Evolutionary conservation across 2,329 filamentous ascomycete genomes (phyloP), one percentile per base, ranked within the genome.

Genomic region (Phoma sp.): DNA sequence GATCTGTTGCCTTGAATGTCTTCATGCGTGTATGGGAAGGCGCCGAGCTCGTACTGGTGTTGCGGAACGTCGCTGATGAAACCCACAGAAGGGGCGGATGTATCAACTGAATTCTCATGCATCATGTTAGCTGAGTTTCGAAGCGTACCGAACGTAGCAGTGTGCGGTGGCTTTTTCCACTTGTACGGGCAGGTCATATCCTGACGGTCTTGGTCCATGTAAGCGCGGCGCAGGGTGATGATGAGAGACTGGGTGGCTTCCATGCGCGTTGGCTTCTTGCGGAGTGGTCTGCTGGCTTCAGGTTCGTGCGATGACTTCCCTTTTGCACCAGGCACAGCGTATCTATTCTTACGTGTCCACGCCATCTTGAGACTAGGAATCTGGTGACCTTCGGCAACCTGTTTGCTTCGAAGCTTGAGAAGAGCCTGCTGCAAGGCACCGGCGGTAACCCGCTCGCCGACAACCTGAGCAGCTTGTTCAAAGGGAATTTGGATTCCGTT

Each of bases 391-490:
- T 63, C 63, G 12, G 51, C 59, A 32, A 62, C 50, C 21, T 64
- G 57, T 42, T 66, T 67, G 18, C 36, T 21, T 10, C 65, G 62
- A 9, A 71, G 49, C 59, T 74, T 74, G 37, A 73, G 59, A 26
- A 73, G 50, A 21, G 71, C 70, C 51, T 74, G 72, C 42, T 74
- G 69, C 17, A 74, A 45, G 12, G 69, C 70, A 25, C 65, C 55
- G 2, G 61, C 64, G 14, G 70, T 68, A 34, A 65, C 68, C 14
- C 38, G 57, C 17, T 56, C 40, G 14, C 60, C 54, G 5, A 74
- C 61, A 7, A 68, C 11, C 26, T 65, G 58, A 9, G 71, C 68
- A 25, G 66, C 69, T 47, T 66, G 60, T 4, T 62, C 64, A 36
- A 71, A 74, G 3, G 69, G 69, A 23, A 74, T 69, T 6, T 55